Base-by-base conservation (phyloP, 768 basidiomycete genomes). In the Lentinula lateritia region DNA sequence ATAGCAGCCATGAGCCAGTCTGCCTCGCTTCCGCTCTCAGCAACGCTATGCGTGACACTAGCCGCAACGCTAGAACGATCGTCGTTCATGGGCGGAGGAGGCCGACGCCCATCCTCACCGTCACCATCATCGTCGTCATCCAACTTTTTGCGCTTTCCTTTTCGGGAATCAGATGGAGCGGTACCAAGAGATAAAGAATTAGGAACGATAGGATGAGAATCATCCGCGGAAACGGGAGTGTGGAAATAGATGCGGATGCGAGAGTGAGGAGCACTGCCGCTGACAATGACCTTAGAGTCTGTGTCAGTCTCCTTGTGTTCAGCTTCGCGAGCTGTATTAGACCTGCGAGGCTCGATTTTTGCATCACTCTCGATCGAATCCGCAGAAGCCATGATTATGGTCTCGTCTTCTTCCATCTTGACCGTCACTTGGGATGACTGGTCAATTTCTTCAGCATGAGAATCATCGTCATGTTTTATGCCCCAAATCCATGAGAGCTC, bases 1-100 rank as follows among this genome's bases (percentile, higher is more conserved):
- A 92, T 93, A 56, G 91, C 90, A 70, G 90, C 91, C 91, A 93
- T 92, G 46, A 92, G 78, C 91, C 91, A 93, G 74, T 93, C 91
- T 58, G 80, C 87, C 72, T 93, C 91, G 73, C 89, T 90, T 38
- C 83, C 80, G 54, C 88, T 87, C 66, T 89, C 88, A 54, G 89
- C 83, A 60, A 80, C 83, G 67, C 89, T 92, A 50, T 84, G 85
- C 55, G 83, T 79, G 62, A 78, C 82, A 76, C 83, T 84, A 61
- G 79, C 76, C 61, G 83, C 77, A 59, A 82, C 78, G 71, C 83
- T 84, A 28, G 79, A 79, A 62, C 78, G 74, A 72, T 90, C 89
- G 67, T 80, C 80, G 73, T 77, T 80, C 69, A 76, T 67, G n/a
- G 71, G 70, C 34, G 86, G 86, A 28, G 87, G 87, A 45, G 83